Conservation (phyloP, 768 basidiomycete genomes). For the Nevesoporus exiguus region DNA sequence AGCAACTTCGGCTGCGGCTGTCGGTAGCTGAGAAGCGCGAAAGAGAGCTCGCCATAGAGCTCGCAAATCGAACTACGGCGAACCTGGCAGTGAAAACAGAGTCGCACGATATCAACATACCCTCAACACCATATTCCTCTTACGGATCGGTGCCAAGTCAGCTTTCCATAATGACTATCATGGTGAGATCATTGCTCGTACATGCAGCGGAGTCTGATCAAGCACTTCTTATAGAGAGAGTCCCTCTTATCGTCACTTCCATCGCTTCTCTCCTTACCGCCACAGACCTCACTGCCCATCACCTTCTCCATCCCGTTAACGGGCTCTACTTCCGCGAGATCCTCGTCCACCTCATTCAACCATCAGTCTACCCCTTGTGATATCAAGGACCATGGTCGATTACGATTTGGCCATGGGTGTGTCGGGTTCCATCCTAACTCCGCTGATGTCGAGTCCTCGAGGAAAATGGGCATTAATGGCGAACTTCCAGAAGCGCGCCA, state of each 20-base stretch:
- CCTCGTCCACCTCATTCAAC: constrained; percentile 44
- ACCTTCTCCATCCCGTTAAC: constrained; percentile 55
- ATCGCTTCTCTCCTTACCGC: constrained; percentile 64
- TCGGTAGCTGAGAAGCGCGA: constrained; percentile 65
- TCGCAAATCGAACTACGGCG: constrained; percentile 41
- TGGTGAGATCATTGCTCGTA: constrained; percentile 43
- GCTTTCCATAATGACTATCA: constrained; percentile 64
- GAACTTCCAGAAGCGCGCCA: constrained; percentile 48
- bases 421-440: constrained; percentile 48
- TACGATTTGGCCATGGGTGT: constrained; percentile 33
- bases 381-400: constrained; percentile 56
- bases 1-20: constrained; percentile 62
- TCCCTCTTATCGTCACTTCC: constrained; percentile 77
- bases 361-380: constrained; percentile 40
- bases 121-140: constrained; percentile 41
- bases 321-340: constrained; percentile 31
- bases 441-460: constrained; percentile 32
- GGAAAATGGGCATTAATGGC: constrained; percentile 32
- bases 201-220: constrained; percentile 14
- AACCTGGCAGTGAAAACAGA: constrained; percentile 53
- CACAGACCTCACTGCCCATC: constrained; percentile 52
- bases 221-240: constrained; percentile 38
- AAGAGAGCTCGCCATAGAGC: constrained; percentile 59
- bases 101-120: constrained; percentile 48
- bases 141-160: constrained; percentile 37